Conservation (phyloP, 1,284 basidiomycete genomes). For the Pseudozyma pruni region DNA sequence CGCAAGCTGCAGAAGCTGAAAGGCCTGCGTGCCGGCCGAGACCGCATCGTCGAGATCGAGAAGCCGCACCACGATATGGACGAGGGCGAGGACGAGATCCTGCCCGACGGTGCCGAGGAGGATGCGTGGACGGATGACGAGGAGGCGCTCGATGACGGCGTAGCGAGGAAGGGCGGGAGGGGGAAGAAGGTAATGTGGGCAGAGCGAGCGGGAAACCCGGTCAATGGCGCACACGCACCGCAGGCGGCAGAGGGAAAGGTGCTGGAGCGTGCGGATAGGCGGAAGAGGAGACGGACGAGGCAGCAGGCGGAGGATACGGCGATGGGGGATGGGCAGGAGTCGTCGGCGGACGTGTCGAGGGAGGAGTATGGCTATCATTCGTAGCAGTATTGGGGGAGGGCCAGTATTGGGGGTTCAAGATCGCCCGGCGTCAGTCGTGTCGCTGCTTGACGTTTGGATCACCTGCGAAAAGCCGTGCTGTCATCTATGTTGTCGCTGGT, state of each 20-base stretch:
- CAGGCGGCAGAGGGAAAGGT: constrained; percentile 7
- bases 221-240: background rate
- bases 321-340: constrained; percentile 1
- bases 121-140: constrained; percentile 49
- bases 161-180: background rate
- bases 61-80: constrained; percentile 13
- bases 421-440: no score
- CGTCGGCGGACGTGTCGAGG: constrained; percentile 1
- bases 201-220: background rate
- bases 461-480: no score
- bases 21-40: constrained; percentile 33
- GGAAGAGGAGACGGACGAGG: constrained; percentile 14
- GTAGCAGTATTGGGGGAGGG: background rate
- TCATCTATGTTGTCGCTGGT: no score
- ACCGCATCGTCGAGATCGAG: constrained; percentile 27
- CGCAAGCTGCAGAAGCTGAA: constrained; percentile 23
- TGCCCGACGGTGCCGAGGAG: constrained; percentile 1
- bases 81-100: constrained; percentile 12
- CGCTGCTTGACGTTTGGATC: no score
- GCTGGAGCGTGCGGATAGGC: constrained; percentile 18
- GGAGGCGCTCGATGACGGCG: background rate
- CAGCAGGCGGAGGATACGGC: background rate
- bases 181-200: constrained; percentile 23
- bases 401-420: no score
- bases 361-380: constrained; percentile 17